Evolutionary conservation across 1,284 basidiomycete genomes (phyloP), one percentile per base, ranked within the genome.

Genomic region (Mycosarcoma maydis): DNA sequence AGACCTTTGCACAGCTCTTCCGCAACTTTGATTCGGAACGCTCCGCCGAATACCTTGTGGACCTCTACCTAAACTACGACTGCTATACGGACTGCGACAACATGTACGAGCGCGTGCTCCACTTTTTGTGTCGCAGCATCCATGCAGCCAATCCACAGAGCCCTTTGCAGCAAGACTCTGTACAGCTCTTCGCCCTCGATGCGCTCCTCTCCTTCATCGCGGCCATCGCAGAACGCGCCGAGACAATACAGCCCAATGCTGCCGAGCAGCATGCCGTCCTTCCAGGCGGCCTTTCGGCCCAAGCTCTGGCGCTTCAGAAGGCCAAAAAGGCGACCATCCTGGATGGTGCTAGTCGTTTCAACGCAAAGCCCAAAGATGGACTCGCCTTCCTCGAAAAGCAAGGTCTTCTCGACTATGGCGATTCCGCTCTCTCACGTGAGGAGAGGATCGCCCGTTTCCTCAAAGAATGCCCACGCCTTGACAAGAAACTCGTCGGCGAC

Each of bases 61-160:
- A 97, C 78, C 85, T 98, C 10, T 99, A 92, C 85, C 87, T 89
- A 57, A 98, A 98, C 82, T 98, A 96, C 82, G 96, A 99, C 82
- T 98, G 94, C 80, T 92, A 97, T 76, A 89, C 91, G 66, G 94
- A 98, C 78, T 94, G 92, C 82, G 94, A 98, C 84, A 94, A 98
- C 80, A 84, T 98, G 57, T 97, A 95, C 76, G 94, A 98, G 80
- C 86, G 91, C 8, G 83, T 98, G n/a, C 85, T 96, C 54, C 89
- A 90, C 19, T 98, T 98, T 83, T 84, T 97, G 65, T 92, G 80
- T 46, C 77, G 83, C 23, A 78, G 76, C 42, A 71, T 82, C 6
- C 71, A 70, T 23, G 67, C 61, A 5, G 45, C 54, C 48, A 67
- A 68, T n/a, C 17, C 75, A 92, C 90, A 90, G 91, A 30, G 89